Evolutionary conservation across 2,329 filamentous ascomycete genomes (phyloP), one percentile per base, ranked within the genome.

Genomic region (Leptodontidium sp.): DNA sequence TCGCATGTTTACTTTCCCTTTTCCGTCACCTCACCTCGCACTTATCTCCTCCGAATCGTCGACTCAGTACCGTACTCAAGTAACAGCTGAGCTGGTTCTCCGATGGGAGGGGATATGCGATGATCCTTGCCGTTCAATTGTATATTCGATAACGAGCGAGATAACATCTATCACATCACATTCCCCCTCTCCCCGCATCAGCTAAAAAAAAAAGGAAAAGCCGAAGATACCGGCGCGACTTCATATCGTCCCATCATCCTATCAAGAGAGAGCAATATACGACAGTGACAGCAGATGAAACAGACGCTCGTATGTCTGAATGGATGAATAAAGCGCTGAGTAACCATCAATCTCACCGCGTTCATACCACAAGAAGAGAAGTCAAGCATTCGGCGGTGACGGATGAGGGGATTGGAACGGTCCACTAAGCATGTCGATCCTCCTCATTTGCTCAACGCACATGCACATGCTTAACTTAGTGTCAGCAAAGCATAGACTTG

Each of bases 161-260:
- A 40, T 47, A 52, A 24, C 7, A 24, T 52, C 8, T 35, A 21
- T 21, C 26, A 29, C 40, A 11, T n/a, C 21, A 45, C 6, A 40
- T 52, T 7, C 43, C 29, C 29, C 29, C 26, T 15, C 61, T 45
- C 58, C 62, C 62, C 66, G 61, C 62, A 67, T 64, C 64, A 40
- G 47, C 50, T 1, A 38, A 40, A 32, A 32, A 32, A 32, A 32
- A 38, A 40, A 21, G 21, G 21, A 21, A 21, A 49, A 64, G 68
- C 64, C 68, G 68, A 69, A 55, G 61, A 64, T 64, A 55, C 68
- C 68, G 68, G 40, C 59, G 29, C 35, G 43, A 26, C 15, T 49
- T 40, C 21, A 6, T 26, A n/a, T 26, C 49, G 1, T 45, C 12
- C 7, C 14, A 21, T 49, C n/a, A 45, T 59, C 57, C 57, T 29